Base-by-base conservation (phyloP, 345 rosid genomes). In the Erucastrum elatum region DNA sequence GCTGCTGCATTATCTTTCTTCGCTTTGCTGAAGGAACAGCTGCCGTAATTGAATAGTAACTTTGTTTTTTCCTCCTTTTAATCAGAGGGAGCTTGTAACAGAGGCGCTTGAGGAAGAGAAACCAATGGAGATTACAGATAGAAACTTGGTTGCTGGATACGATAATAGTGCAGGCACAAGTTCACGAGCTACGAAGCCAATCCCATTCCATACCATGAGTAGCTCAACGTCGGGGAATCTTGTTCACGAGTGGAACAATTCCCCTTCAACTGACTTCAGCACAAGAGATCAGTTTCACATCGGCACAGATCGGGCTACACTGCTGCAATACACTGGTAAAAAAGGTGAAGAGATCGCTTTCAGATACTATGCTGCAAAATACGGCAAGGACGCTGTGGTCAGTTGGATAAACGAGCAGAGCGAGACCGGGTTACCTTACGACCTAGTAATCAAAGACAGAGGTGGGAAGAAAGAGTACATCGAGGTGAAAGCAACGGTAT, bases 401-500 rank as follows among this genome's bases (percentile, higher is more conserved):
- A 86, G 75, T 62, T 94, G 98, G 98, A 89, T 92, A 49, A 94
- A 94, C 58, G 88, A 87, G 75, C 87, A 80, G 51, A 75, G 69
- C 4, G 98, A 94, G 85, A 88, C 92, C 1, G 94, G 96, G 35
- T 79, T 86, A 77, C 98, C 97, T 31, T 92, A 88, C 59, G 97
- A 94, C 80, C 83, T 94, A 37, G 55, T 87, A 33, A 68, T 88
- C 4, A 58, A 71, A 64, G 60, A 46, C 68, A 27, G 62, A 56
- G 85, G 71, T 49, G 86, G 83, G 64, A 83, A 70, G 66, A 80
- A 78, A 76, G 84, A 79, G 72, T 92, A 90, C 72, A 66, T 90
- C 5, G 98, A 94, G 84, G 98, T 94, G 27, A 94, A 94, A 79
- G 87, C 98, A 12, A 94, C 98, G 2, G 84, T 59, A 44, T 89